Percentiles rank a stretch among this genome's conserved stretches.
Conservation (phyloP, 169 alveolate species). For the Eimeria tenella region DNA sequence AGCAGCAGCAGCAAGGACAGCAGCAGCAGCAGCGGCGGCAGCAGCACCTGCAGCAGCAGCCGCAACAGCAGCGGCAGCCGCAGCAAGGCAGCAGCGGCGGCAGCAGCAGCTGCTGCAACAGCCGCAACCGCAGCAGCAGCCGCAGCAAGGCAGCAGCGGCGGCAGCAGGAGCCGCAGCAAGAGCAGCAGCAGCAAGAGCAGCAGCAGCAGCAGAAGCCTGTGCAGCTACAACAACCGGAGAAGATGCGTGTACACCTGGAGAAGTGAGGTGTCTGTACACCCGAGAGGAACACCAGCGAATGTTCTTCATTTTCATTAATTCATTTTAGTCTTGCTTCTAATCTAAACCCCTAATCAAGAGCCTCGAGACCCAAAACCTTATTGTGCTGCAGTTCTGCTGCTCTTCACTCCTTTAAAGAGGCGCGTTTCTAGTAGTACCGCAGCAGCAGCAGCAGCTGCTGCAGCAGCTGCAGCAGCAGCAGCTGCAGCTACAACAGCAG, state of each 20-base stretch:
- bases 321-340: too few species aligned
- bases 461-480: slow-evolving; percentile 14
- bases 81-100: background rate
- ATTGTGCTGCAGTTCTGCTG: too few species aligned
- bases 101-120: background rate
- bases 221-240: background rate
- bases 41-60: background rate
- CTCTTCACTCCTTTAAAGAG: too few species aligned
- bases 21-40: background rate
- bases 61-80: background rate
- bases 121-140: background rate
- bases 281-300: too few species aligned
- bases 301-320: too few species aligned
- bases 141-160: background rate
- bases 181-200: background rate
- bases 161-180: background rate
- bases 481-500: background rate
- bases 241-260: background rate
- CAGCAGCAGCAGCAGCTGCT: background rate
- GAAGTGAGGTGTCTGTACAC: background rate
- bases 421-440: background rate
- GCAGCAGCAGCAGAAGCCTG: background rate
- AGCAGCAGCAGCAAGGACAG: background rate
- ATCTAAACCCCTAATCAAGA: too few species aligned
- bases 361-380: too few species aligned